Base-by-base conservation (phyloP, 305 asterid species). In the Vinca major region DNA sequence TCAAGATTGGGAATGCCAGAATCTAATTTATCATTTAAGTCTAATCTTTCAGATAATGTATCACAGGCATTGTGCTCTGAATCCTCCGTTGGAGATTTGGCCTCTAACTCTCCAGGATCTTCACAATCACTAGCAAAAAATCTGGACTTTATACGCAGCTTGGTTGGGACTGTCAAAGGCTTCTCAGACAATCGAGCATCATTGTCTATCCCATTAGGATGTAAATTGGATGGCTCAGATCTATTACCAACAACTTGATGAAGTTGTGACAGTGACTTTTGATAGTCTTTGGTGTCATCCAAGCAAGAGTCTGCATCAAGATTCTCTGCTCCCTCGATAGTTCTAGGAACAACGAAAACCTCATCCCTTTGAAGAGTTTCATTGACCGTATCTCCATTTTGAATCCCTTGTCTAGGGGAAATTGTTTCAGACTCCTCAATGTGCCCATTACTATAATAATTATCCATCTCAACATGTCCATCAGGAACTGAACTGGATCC, bases 61-160 rank as follows among this genome's bases (percentile, higher is more conserved):
- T 41, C 75, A 63, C 75, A 36, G 33, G 76, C 70, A 81, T 74
- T 62, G 67, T 75, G 75, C 66, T 65, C 69, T 17, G 72, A 51
- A 49, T 84, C 83, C 76, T 78, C 85, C 37, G 73, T 70, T 66
- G 84, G 79, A 71, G 82, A 75, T n/a, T 82, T 74, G 17, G 61
- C 56, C 56, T 54, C 74, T 37, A 65, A 52, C 70, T 65, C 82
- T 44, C 78, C 72, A 66, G 84, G 69, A 74, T 67, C 82, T 75
- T 70, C 87, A 70, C 60, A 67, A 68, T 79, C 85, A 78, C 80
- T 80, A 51, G 80, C 74, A 69, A 86, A 76, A 66, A 74, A 49
- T 71, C 73, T 72, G 16, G 96, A 87, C 74, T 75, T 88, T 75
- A 91, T 91, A 55, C 86, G 86, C 69, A 91, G 75, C 75, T 87